A percentile compares a stretch with the other conserved stretches of the same genome.
Evolutionary conservation across 2,329 filamentous ascomycete genomes (phyloP).

Genomic region (Bipolaris bicolor): DNA sequence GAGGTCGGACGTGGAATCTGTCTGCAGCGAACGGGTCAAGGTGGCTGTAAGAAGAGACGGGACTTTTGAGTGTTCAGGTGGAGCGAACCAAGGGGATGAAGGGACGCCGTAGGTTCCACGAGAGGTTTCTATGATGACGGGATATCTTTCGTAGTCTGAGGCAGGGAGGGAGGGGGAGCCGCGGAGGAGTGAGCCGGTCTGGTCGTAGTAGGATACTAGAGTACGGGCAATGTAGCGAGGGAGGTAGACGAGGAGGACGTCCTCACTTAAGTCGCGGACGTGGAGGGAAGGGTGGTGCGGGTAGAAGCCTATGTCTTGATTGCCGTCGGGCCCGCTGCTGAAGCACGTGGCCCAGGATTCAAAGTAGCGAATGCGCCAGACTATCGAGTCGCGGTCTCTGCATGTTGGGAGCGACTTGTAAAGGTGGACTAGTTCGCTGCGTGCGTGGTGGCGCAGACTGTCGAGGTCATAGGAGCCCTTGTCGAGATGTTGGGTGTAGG

Average conservation of each 20-base stretch:
- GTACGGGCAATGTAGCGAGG: conserved; percentile 28
- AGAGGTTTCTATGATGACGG: conserved; percentile 27
- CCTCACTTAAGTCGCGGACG: not conserved
- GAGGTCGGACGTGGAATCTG: not conserved
- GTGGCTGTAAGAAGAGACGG: conserved; percentile 24
- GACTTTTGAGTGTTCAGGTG: conserved; percentile 17
- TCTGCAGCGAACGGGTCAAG: conserved; percentile 21
- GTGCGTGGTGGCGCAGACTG: conserved; percentile 5
- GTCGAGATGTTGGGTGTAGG: not conserved
- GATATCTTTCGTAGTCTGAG: conserved; percentile 12
- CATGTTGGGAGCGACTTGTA: conserved; percentile 8
- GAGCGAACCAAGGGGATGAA: conserved; percentile 23
- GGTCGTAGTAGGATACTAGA: conserved; percentile 30
- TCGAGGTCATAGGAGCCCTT: conserved; percentile 6
- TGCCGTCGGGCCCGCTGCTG: not conserved
- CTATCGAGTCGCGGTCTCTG: conserved; percentile 19
- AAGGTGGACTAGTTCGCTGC: conserved; percentile 10
- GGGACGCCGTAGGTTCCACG: conserved; percentile 26
- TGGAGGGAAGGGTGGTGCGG: conserved; percentile 17
- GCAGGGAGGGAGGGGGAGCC: conserved; percentile 19
- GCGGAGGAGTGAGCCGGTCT: conserved; percentile 21
- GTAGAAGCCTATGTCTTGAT: conserved; percentile 13
- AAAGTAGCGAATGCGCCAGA: conserved; percentile 25
- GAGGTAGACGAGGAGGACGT: not conserved
- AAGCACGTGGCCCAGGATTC: conserved; percentile 23